These are phyloP conservation scores for Quercus wislizeni DNA, from an alignment of 306 rosid species.

Conservation along the genomic window DNA sequence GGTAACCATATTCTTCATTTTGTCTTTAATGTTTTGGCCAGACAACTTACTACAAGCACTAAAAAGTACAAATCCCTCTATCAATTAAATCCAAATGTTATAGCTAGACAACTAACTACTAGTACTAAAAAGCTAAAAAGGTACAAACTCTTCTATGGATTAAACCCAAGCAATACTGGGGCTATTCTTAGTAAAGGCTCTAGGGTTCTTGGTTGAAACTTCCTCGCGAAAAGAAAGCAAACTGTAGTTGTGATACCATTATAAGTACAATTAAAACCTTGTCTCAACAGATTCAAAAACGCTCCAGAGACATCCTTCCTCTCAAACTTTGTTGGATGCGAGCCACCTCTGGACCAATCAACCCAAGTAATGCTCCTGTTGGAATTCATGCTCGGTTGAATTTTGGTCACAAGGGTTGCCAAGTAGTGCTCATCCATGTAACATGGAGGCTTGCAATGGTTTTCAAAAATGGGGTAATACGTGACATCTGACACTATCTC, in stretches of 20 bases:
- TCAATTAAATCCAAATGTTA: too few relatives aligned
- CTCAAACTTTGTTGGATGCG: slow-evolving; percentile 26
- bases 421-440: slow-evolving; percentile 42
- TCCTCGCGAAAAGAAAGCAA: slow-evolving; percentile 41
- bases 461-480: slow-evolving; percentile 20
- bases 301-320: slow-evolving; percentile 21
- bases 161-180: slow-evolving; percentile 19
- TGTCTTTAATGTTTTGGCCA: background rate
- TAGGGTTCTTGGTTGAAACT: slow-evolving; percentile 29
- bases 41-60: too few relatives aligned
- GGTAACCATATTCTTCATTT: background rate
- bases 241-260: slow-evolving; percentile 23
- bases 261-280: slow-evolving; percentile 34
- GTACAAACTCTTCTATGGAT: background rate
- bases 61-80: too few relatives aligned
- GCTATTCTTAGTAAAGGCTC: slow-evolving; percentile 24
- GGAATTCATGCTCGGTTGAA: slow-evolving; percentile 9
- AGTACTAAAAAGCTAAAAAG: too few relatives aligned
- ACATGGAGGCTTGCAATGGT: slow-evolving; percentile 34
- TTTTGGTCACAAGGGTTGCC: slow-evolving; percentile 35
- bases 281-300: slow-evolving; percentile 20
- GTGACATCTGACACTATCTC: slow-evolving; percentile 23
- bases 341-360: slow-evolving; percentile 41
- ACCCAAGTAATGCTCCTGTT: slow-evolving; percentile 42
- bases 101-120: too few relatives aligned